Conservation (phyloP, 1,139 yeast species). For the Hansenula sp. region DNA sequence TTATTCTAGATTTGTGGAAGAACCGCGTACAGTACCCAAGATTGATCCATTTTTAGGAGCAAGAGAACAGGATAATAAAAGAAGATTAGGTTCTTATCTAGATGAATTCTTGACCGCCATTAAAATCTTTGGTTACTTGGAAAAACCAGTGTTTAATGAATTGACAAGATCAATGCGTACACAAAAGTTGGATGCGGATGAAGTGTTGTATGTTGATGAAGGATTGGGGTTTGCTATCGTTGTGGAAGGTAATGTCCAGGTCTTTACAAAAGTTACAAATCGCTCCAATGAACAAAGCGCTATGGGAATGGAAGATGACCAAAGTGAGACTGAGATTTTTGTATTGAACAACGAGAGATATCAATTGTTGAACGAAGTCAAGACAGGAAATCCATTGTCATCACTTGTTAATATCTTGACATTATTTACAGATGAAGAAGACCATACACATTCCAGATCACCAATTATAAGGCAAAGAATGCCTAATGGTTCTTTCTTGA, state of each 20-base stretch:
- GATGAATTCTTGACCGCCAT: slow-evolving; percentile 91
- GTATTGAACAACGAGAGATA: slow-evolving; percentile 51
- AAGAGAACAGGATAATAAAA: slow-evolving; percentile 27
- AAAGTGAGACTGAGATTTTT: slow-evolving; percentile 29
- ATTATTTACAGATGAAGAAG: slow-evolving; percentile 46
- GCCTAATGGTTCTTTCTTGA: background rate
- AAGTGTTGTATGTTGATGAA: slow-evolving; percentile 67
- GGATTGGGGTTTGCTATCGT: slow-evolving; percentile 84
- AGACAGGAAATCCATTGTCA: slow-evolving; percentile 81
- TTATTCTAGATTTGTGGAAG: slow-evolving; percentile 49
- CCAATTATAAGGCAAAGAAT: slow-evolving; percentile 10
- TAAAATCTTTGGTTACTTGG: slow-evolving; percentile 90
- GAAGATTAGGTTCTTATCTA: slow-evolving; percentile 52
- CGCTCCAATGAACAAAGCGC: background rate
- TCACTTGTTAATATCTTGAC: slow-evolving; percentile 79
- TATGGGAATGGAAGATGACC: slow-evolving; percentile 5
- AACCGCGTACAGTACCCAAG: slow-evolving; percentile 39
- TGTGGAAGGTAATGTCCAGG: slow-evolving; percentile 88
- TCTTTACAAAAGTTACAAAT: slow-evolving; percentile 48
- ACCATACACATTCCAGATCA: slow-evolving; percentile 3
- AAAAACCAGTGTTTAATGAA: slow-evolving; percentile 86
- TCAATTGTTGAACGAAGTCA: slow-evolving; percentile 78
- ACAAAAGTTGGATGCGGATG: slow-evolving; percentile 74
- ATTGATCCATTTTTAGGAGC: slow-evolving; percentile 38
- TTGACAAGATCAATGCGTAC: slow-evolving; percentile 90